Conservation (phyloP, 2,329 filamentous ascomycete genomes). For the Colletotrichum sp. region DNA sequence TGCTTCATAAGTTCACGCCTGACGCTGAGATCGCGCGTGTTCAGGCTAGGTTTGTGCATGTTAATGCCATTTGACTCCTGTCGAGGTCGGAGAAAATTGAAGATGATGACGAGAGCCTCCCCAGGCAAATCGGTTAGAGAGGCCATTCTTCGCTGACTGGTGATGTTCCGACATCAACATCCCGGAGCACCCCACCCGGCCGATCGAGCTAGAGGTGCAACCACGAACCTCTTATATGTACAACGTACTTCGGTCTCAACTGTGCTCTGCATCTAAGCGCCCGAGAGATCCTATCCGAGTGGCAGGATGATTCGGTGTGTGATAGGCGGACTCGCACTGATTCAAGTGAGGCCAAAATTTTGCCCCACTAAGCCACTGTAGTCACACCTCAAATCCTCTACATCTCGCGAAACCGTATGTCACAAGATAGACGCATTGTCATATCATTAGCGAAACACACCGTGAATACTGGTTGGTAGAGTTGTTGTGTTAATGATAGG, state of each 20-base stretch:
- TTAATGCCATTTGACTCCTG: background rate
- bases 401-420: background rate
- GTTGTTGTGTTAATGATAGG: background rate
- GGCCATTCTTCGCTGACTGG: background rate
- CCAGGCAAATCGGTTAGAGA: background rate
- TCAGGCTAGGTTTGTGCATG: background rate
- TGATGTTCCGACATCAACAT: background rate
- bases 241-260: background rate
- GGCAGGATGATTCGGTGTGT: background rate
- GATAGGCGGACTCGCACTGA: background rate
- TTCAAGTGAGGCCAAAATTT: background rate
- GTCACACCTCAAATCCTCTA: background rate
- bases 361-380: background rate
- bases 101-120: background rate
- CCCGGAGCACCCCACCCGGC: background rate
- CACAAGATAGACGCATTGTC: background rate
- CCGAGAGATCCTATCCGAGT: background rate
- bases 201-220: background rate
- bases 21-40: background rate
- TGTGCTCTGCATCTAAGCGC: background rate
- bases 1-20: background rate
- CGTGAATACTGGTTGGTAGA: background rate
- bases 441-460: background rate
- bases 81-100: background rate
- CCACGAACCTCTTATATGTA: background rate